phyloP scores from a whole-genome alignment of 2,329 filamentous ascomycete genomes.

The Pseudopithomyces maydicus region DNA sequence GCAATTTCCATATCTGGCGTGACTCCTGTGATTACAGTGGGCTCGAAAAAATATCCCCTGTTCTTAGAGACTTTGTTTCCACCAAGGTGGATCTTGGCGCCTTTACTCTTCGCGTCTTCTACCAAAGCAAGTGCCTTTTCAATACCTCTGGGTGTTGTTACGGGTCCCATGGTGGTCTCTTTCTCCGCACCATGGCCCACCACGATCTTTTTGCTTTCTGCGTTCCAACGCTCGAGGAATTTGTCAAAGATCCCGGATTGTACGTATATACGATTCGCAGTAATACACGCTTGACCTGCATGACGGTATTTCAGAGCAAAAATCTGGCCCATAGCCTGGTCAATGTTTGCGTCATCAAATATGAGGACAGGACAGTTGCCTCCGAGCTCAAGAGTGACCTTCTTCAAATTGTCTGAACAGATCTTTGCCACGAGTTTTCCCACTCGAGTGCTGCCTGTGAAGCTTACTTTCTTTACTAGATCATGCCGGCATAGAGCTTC shows the following conservation, averaged over 20 bases:
- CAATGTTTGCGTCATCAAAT: slow-evolving; percentile 67
- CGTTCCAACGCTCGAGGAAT: slow-evolving; percentile 60
- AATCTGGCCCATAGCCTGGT: slow-evolving; percentile 56
- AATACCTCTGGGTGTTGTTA: slow-evolving; percentile 61
- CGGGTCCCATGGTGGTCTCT: slow-evolving; percentile 64
- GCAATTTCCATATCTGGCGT: slow-evolving; percentile 62
- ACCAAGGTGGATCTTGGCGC: slow-evolving; percentile 68
- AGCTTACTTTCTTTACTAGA: slow-evolving; percentile 65
- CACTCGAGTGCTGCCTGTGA: slow-evolving; percentile 63
- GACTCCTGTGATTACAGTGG: slow-evolving; percentile 67
- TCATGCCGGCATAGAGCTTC: slow-evolving; percentile 62
- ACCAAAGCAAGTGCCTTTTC: slow-evolving; percentile 66
- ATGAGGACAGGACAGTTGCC: slow-evolving; percentile 70
- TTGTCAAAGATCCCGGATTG: slow-evolving; percentile 66
- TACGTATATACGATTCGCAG: slow-evolving; percentile 69
- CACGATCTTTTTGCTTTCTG: slow-evolving; percentile 59
- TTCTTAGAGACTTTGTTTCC: slow-evolving; percentile 55
- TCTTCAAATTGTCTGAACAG: slow-evolving; percentile 66
- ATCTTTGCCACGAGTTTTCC: slow-evolving; percentile 66
- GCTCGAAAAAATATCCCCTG: slow-evolving; percentile 71
- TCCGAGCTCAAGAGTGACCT: slow-evolving; percentile 67
- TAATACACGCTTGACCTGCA: slow-evolving; percentile 69
- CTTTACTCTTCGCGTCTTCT: slow-evolving; percentile 66
- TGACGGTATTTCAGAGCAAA: slow-evolving; percentile 62
- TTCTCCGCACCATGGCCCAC: slow-evolving; percentile 65